phyloP scores from a whole-genome alignment of 352 stramenopile genomes.

The Phytophthora syringae region DNA sequence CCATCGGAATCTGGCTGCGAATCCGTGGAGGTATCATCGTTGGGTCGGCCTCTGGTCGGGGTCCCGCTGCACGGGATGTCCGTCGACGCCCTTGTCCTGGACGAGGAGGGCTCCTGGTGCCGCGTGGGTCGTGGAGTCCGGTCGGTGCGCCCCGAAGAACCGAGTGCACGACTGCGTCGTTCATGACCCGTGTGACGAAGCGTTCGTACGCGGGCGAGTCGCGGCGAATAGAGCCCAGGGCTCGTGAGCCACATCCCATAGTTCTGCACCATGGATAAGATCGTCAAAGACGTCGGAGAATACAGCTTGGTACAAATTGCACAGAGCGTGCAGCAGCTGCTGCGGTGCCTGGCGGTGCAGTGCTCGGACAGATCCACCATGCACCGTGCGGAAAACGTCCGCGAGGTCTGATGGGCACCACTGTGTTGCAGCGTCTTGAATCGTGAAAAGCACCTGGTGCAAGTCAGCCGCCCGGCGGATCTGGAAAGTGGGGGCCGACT shows the following conservation, averaged over 20 bases:
- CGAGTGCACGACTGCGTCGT: background rate
- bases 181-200: background rate
- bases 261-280: background rate
- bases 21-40: background rate
- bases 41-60: background rate
- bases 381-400: too few species aligned
- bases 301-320: too few species aligned
- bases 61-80: background rate
- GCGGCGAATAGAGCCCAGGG: background rate
- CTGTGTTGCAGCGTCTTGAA: too few species aligned
- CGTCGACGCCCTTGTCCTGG: too few species aligned
- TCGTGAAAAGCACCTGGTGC: too few species aligned
- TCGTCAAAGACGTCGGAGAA: background rate
- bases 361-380: background rate
- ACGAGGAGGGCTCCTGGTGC: background rate
- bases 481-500: too few species aligned
- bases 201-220: too few species aligned
- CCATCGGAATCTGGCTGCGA: background rate
- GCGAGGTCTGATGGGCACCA: too few species aligned
- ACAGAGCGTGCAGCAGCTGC: constrained; percentile 1
- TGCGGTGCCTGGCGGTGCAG: background rate
- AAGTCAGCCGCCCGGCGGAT: too few species aligned
- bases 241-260: background rate
- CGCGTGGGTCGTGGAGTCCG: background rate
- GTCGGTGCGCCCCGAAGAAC: background rate